These are phyloP conservation scores for Tetracladium marchalianum DNA, from an alignment of 495 filamentous ascomycete species.

Conservation along the genomic window DNA sequence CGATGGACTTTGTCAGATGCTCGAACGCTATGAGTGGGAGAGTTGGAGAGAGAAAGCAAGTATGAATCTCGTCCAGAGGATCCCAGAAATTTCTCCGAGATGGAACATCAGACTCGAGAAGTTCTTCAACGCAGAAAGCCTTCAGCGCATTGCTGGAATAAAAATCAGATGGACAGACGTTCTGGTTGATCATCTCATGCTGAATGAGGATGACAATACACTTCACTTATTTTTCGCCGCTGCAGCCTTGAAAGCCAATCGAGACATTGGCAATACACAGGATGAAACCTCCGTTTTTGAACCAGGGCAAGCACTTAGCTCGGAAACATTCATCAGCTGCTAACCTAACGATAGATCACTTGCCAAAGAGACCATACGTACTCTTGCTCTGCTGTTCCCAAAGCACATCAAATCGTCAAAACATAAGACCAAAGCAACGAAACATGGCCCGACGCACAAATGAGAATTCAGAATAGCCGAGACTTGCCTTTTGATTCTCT, in stretches of 20 bases:
- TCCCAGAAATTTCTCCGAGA: too few relatives aligned
- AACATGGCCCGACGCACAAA: not conserved
- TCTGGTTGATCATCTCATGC: constrained; percentile 31
- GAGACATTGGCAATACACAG: constrained; percentile 19
- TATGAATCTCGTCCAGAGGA: too few relatives aligned
- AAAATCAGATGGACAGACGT: constrained; percentile 30
- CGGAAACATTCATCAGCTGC: constrained; percentile 7
- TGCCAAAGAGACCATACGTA: constrained; percentile 33
- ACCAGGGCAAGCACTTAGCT: not conserved
- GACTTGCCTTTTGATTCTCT: constrained; percentile 19
- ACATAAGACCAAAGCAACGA: too few relatives aligned
- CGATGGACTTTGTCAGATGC: too few relatives aligned
- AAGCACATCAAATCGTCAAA: constrained; percentile 13
- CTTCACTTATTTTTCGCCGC: constrained; percentile 33
- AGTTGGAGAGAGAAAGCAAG: too few relatives aligned
- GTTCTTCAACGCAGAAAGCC: constrained; percentile 20
- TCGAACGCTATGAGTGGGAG: too few relatives aligned
- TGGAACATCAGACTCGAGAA: constrained; percentile 17
- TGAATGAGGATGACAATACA: constrained; percentile 28
- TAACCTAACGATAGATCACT: constrained; percentile 24
- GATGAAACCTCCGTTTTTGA: too few relatives aligned
- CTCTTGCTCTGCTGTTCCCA: constrained; percentile 34
- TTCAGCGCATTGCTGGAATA: constrained; percentile 27
- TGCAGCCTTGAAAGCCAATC: constrained; percentile 21
- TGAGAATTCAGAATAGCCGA: not conserved